phyloP scores from a whole-genome alignment of 257 asterid species.

The Ajuga chamaepitys region DNA sequence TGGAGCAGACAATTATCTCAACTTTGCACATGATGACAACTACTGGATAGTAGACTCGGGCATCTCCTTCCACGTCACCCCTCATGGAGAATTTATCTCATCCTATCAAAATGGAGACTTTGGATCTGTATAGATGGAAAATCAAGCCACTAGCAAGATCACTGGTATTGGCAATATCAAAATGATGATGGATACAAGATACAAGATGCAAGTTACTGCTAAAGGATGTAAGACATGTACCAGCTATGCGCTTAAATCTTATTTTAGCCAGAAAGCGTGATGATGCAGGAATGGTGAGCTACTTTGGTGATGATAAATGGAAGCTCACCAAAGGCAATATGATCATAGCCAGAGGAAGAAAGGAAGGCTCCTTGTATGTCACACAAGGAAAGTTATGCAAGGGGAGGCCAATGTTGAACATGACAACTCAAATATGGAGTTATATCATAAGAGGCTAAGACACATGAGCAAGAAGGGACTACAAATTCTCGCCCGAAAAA shows the following conservation, averaged over 20 bases:
- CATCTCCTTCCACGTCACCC: too few relatives aligned
- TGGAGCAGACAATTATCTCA: too few relatives aligned
- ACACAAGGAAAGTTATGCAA: too few relatives aligned
- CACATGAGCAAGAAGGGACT: too few relatives aligned
- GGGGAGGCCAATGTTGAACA: neutral
- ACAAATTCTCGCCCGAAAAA: too few relatives aligned
- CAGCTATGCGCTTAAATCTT: neutral
- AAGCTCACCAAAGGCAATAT: neutral
- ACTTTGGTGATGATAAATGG: neutral
- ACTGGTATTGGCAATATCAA: neutral
- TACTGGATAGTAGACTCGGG: too few relatives aligned
- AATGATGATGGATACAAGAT: neutral
- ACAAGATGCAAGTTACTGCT: neutral
- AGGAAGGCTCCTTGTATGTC: neutral
- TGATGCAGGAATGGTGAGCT: neutral
- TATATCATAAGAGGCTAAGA: too few relatives aligned
- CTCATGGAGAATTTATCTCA: too few relatives aligned
- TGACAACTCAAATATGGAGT: neutral
- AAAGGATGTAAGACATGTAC: constrained; percentile 2
- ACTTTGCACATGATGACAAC: too few relatives aligned
- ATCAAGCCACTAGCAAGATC: neutral
- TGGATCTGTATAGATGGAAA: too few relatives aligned
- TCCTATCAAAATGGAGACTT: too few relatives aligned
- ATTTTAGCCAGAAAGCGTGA: neutral
- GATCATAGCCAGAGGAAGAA: neutral